Evolutionary conservation across 768 basidiomycete species (phyloP).

Genomic region (Nidularia pulvinata): DNA sequence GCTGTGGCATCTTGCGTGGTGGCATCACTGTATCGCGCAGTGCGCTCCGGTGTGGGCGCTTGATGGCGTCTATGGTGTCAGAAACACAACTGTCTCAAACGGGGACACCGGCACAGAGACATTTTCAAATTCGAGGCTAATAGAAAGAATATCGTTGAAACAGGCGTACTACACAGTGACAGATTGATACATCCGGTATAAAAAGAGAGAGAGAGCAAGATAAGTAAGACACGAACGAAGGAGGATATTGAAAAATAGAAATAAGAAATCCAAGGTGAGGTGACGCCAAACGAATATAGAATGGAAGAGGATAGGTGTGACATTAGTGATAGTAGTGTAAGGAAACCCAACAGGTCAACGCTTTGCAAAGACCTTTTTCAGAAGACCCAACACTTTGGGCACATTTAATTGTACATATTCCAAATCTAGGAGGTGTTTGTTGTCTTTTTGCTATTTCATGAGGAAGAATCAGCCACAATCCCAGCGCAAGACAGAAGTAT

Average conservation of each 20-base stretch:
- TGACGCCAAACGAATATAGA: background rate
- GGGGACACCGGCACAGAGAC: slow-evolving; percentile 7
- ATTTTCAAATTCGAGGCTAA: background rate
- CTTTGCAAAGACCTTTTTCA: slow-evolving; percentile 94
- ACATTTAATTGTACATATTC: slow-evolving; percentile 99
- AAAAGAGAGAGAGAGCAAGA: slow-evolving; percentile 6
- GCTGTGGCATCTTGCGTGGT: too few relatives aligned
- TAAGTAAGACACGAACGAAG: background rate
- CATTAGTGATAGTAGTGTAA: background rate
- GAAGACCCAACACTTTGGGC: slow-evolving; percentile 86
- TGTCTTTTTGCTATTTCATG: slow-evolving; percentile 90
- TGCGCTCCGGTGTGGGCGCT: too few relatives aligned
- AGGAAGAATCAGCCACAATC: slow-evolving; percentile 1
- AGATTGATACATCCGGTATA: slow-evolving; percentile 32
- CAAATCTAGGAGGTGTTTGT: slow-evolving; percentile 93
- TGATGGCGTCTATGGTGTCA: too few relatives aligned
- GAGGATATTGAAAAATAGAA: background rate
- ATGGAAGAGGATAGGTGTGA: background rate
- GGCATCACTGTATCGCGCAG: too few relatives aligned
- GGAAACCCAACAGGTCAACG: slow-evolving; percentile 44
- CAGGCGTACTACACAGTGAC: slow-evolving; percentile 15
- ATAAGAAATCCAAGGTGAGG: background rate
- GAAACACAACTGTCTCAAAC: background rate
- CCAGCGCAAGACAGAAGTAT: background rate
- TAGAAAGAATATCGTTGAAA: slow-evolving; percentile 6